Base-by-base conservation (phyloP, 805 yeast genomes). In the Saccharomycopsis capsularis region DNA sequence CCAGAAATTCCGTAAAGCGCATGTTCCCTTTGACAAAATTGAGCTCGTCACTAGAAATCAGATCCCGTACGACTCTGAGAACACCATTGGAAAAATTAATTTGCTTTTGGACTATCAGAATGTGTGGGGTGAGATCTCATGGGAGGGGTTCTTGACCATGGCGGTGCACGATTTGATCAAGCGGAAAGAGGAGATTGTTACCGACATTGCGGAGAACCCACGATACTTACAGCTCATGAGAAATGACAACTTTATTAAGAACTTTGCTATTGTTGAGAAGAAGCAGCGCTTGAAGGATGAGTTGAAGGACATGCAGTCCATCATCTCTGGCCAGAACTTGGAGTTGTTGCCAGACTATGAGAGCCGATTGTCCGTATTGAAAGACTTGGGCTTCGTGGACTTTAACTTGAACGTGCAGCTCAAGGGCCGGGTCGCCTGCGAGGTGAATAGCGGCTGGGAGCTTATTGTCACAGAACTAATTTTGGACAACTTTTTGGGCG, bases 341-440 rank as follows among this genome's bases (percentile, higher is more conserved):
- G 96, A 87, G 56, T 69, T 93, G 41, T 70, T 93, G 34, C 98
- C 99, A 0, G 96, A 93, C 61, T 93, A 93, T 61, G 95, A 88
- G 60, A 95, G 87, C 63, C 77, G 99, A 57, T 68, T 93, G 36
- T 75, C 74, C 36, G 96, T 93, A 2, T 70, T 93, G 50, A 75
- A 79, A 58, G 77, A 76, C n/a, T 69, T 89, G n/a, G 86, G 78
- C 13, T 93, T 85, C 61, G 81, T 93, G 38, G 96, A 91, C 59
- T 70, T 70, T 4, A 74, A 78, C 42, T 75, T 84, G 56, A 90
- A 87, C 50, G 93, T 79, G 38, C 59, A 69, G 42, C 69, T 93
- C 56, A 90, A 90, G 67, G 98, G 98, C 30, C 72, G 97, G 53
- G 95, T 87, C 42, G 95, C 95, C 0, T 93, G 95, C 68, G 99